Base-by-base conservation (phyloP, 176 grass and related monocot genomes). In the Puya raimondii region DNA sequence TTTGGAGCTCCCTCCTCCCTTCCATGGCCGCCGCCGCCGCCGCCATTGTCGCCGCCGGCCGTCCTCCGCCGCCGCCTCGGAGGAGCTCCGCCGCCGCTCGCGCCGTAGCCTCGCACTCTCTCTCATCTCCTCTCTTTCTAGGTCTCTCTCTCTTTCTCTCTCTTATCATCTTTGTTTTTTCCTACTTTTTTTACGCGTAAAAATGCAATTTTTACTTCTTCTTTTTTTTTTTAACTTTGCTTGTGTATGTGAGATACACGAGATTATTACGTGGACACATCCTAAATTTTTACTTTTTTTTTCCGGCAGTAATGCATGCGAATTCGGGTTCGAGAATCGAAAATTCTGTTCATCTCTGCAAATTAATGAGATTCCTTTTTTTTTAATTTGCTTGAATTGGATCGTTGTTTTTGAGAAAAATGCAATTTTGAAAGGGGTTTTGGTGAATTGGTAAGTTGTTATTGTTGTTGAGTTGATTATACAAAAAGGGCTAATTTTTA, bases 1-100 rank as follows among this genome's bases (percentile, higher is more conserved):
- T 12, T 50, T 3, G 18, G 50, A 51, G 73, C 71, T 10, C 11
- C 4, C 9, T 11, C 42, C 17, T 50, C 21, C 13, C 21, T 23
- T 52, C 6, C 10, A 72, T 72, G 70, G 70, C 70, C 18, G 58
- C 63, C 12, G 4, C 65, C 65, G n/a, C 22, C 42, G 53, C 51
- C 51, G 63, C 42, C 13, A 14, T 53, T 0, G 15, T n/a, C 21
- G 10, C n/a, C 21, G 14, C 56, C 49, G 66, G 9, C 49, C 3
- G 15, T 15, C 14, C 65, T 11, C n/a, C 26, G 23, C 20, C 15
- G n/a, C 17, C 57, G 3, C 48, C 48, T 2, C 52, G 10, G 4
- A 13, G 9, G 14, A 2, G 42, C n/a, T 50, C 63, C 51, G 11
- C 14, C 13, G 1, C 12, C 10, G 47, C 23, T 1, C 3, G 22